Percentiles rank a stretch among this genome's conserved stretches.
Evolutionary conservation across 73 alveolate genomes (phyloP).

Genomic region (Paramecium tetraurelia): DNA sequence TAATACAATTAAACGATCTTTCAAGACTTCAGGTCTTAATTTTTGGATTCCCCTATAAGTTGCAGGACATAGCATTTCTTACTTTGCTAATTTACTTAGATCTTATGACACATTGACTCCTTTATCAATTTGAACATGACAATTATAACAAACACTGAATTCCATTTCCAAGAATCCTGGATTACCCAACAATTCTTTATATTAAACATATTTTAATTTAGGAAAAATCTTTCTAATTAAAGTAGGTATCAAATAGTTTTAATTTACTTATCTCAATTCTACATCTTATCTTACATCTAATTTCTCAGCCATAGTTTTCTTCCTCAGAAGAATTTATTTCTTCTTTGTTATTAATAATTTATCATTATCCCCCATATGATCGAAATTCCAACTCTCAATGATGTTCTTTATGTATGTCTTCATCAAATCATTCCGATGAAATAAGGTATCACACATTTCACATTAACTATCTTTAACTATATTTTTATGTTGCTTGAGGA

Average conservation of each 20-base stretch:
- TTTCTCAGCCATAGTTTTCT: background rate
- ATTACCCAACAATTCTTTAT: background rate
- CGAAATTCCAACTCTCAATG: conserved; percentile 28
- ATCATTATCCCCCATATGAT: conserved; percentile 11
- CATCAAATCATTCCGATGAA: conserved; percentile 13
- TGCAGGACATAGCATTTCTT: background rate
- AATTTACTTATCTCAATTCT: background rate
- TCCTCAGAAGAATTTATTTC: background rate
- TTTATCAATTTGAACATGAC: conserved; percentile 23
- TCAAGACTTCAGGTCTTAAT: background rate
- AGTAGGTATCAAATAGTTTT: background rate
- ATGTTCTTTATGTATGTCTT: background rate
- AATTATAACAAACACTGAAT: background rate
- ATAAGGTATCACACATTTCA: background rate
- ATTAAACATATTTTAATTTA: background rate
- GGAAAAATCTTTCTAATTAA: conserved; percentile 26
- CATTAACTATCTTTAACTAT: background rate
- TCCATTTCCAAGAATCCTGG: conserved; percentile 14
- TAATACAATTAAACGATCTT: background rate
- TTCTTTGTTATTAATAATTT: background rate
- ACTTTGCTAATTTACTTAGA: background rate
- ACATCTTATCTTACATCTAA: background rate
- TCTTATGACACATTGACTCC: conserved; percentile 28
- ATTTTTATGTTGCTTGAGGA: background rate
- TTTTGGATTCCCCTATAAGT: background rate